A percentile compares a stretch with the other conserved stretches of the same genome.
These are phyloP conservation scores for Ophiostoma sp. DNA, from an alignment of 2,329 filamentous ascomycete species.

Conservation along the genomic window DNA sequence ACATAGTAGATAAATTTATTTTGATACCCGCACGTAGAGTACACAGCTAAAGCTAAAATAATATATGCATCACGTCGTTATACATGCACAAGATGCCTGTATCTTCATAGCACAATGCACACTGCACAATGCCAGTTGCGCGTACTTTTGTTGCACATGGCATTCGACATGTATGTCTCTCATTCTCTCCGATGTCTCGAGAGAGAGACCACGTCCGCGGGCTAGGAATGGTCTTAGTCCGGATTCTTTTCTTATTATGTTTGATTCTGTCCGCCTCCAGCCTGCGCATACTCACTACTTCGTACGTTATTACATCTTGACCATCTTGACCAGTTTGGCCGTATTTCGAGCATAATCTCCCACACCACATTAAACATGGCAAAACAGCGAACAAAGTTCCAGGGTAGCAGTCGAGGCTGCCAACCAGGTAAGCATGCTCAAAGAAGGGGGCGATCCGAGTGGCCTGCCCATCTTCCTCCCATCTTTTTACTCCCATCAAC, in stretches of 20 bases:
- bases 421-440: neutral
- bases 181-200: slow-evolving; percentile 14
- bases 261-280: neutral
- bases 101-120: slow-evolving; percentile 1
- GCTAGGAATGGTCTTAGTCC: slow-evolving; percentile 3
- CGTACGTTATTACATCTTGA: neutral
- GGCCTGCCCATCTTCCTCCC: neutral
- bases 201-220: neutral
- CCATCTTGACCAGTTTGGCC: too few species aligned
- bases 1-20: neutral
- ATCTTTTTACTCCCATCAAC: neutral
- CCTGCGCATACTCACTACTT: neutral
- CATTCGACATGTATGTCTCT: slow-evolving; percentile 11
- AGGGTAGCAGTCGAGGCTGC: slow-evolving; percentile 3
- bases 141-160: slow-evolving; percentile 2
- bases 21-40: neutral
- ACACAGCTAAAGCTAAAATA: too few species aligned
- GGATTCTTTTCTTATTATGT: neutral
- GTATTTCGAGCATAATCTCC: neutral
- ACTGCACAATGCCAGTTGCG: slow-evolving; percentile 6
- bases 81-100: neutral
- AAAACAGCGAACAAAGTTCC: slow-evolving; percentile 23
- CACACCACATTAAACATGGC: neutral
- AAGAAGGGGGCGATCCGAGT: neutral
- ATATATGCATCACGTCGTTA: neutral